These are phyloP conservation scores for Paracoccidioides brasiliensis DNA, from an alignment of 2,329 filamentous ascomycete genomes.

Conservation along the genomic window DNA sequence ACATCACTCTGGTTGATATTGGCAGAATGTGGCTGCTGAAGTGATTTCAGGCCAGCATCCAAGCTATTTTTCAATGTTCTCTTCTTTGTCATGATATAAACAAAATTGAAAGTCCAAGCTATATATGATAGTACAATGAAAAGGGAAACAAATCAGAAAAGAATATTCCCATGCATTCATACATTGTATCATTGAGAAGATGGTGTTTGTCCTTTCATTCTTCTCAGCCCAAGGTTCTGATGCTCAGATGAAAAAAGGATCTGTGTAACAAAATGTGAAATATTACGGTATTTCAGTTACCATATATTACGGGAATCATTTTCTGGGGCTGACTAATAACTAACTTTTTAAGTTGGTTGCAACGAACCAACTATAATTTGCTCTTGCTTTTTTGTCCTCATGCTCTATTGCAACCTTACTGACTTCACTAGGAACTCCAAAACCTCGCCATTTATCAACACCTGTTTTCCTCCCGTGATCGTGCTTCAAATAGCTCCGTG, in stretches of 20 bases:
- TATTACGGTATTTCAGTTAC: background rate
- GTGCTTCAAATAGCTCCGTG: background rate
- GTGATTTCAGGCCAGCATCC: background rate
- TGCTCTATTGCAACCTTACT: too few species aligned
- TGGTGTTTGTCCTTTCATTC: background rate
- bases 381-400: too few species aligned
- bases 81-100: background rate
- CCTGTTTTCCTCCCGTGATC: background rate
- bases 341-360: too few species aligned
- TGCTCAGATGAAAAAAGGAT: background rate
- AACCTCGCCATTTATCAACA: too few species aligned
- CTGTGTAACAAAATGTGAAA: background rate
- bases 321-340: too few species aligned
- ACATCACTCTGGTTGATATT: background rate
- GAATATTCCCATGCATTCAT: background rate
- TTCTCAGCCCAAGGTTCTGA: background rate
- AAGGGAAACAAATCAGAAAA: background rate
- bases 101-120: background rate
- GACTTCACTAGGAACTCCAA: too few species aligned
- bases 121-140: background rate
- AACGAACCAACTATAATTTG: too few species aligned
- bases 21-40: background rate
- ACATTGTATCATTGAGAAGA: background rate
- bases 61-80: background rate
- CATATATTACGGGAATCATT: background rate